phyloP scores from a whole-genome alignment of 1,284 basidiomycete genomes.

The Tilletia indica region DNA sequence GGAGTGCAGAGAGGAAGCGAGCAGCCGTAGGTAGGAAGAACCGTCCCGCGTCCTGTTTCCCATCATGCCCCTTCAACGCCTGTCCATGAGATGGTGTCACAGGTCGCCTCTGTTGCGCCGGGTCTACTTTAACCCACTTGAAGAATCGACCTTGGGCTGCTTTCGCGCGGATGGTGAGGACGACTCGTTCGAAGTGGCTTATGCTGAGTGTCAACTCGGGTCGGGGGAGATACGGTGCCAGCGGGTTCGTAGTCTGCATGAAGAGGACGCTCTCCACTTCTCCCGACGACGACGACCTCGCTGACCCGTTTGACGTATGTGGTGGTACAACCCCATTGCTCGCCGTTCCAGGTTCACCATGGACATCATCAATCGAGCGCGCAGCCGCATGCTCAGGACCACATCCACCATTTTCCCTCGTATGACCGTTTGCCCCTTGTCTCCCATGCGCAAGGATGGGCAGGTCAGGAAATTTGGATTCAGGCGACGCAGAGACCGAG shows the following conservation, averaged over 20 bases:
- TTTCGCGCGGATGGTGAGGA: conserved; percentile 28
- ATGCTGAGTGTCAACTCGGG: conserved; percentile 26
- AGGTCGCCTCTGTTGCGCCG: background rate
- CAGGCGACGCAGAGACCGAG: background rate
- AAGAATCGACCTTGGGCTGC: conserved; percentile 26
- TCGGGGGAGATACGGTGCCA: conserved; percentile 27
- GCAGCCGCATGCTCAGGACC: background rate
- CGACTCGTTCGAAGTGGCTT: conserved; percentile 41
- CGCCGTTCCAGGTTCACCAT: background rate
- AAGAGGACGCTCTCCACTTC: conserved; percentile 18
- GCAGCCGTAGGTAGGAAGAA: background rate
- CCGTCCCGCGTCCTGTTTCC: background rate
- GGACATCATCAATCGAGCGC: too few relatives aligned
- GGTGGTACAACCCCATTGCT: background rate
- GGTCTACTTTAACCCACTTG: conserved; percentile 17
- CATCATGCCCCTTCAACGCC: background rate
- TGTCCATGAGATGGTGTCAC: background rate
- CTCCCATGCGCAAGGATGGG: background rate
- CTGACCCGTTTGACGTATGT: background rate
- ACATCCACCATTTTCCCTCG: too few relatives aligned
- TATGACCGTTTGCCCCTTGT: background rate
- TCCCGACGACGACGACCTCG: background rate
- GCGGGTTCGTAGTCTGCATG: conserved; percentile 52
- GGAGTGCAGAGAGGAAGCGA: background rate
- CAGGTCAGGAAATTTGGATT: background rate